Evolutionary conservation across 768 basidiomycete genomes (phyloP).

Genomic region (Strobilomyces echinocephalus): DNA sequence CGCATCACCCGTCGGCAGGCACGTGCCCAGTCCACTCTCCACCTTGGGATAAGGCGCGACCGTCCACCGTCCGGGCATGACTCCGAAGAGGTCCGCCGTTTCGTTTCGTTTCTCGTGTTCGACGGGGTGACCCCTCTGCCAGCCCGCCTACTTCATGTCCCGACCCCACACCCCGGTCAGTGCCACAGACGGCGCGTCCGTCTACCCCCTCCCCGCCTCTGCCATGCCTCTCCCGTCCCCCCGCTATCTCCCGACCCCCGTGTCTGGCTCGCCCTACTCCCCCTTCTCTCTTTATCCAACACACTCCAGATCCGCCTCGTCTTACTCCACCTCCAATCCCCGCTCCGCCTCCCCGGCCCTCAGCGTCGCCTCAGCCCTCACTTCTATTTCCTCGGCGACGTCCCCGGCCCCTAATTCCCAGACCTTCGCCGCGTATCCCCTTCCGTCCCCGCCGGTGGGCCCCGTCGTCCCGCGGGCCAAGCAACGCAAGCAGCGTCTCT

Average conservation of each 20-base stretch:
- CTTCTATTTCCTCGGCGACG: constrained; percentile 44
- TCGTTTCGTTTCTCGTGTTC: not conserved
- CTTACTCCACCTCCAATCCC: constrained; percentile 41
- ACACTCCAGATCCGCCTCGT: constrained; percentile 45
- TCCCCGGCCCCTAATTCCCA: constrained; percentile 31
- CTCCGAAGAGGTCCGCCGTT: constrained; percentile 24
- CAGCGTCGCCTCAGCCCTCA: constrained; percentile 51
- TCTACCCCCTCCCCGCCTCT: constrained; percentile 20
- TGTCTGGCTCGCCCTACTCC: constrained; percentile 42
- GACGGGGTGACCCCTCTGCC: constrained; percentile 10
- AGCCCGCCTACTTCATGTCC: constrained; percentile 35
- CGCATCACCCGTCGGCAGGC: constrained; percentile 46
- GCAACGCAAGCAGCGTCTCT: constrained; percentile 69
- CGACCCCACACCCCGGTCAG: constrained; percentile 39
- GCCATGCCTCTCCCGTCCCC: constrained; percentile 35
- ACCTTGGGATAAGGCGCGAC: constrained; percentile 32
- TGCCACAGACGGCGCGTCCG: constrained; percentile 29
- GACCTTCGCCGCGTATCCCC: constrained; percentile 27
- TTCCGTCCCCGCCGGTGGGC: constrained; percentile 25
- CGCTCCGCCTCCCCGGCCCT: constrained; percentile 60
- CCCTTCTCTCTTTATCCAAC: constrained; percentile 40
- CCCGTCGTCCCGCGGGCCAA: constrained; percentile 38
- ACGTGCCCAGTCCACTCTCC: constrained; percentile 32
- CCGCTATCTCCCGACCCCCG: constrained; percentile 43
- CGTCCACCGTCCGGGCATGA: constrained; percentile 22